These are phyloP conservation scores for Albifimbria verrucaria DNA, from an alignment of 2,329 filamentous ascomycete species.

Conservation along the genomic window DNA sequence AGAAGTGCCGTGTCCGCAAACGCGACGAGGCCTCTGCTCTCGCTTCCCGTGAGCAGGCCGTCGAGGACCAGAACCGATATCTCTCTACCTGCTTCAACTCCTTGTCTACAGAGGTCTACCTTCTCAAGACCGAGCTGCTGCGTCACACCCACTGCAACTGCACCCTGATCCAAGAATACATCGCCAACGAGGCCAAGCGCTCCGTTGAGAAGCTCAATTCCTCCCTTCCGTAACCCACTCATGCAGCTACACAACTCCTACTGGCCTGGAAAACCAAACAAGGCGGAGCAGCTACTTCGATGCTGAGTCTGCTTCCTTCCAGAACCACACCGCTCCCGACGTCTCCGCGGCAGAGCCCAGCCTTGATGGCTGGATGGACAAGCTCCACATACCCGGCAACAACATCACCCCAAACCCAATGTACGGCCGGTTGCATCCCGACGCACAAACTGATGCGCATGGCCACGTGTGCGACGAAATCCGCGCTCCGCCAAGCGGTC, in stretches of 20 bases:
- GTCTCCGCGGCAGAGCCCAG: neutral
- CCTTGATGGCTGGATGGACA: neutral
- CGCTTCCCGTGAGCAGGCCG: slow-evolving; percentile 21
- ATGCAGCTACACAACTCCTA: neutral
- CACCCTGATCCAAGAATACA: slow-evolving; percentile 26
- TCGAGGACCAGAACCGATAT: slow-evolving; percentile 26
- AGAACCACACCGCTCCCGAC: neutral
- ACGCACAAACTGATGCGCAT: no score
- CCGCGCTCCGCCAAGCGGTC: no score
- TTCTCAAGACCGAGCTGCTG: slow-evolving; percentile 25
- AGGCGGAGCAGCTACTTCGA: slow-evolving; percentile 6
- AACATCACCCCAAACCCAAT: no score
- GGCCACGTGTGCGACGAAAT: no score
- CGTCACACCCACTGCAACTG: slow-evolving; percentile 28
- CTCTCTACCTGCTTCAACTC: slow-evolving; percentile 22
- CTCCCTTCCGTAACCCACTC: neutral
- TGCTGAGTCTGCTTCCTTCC: neutral
- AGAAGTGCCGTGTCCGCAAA: slow-evolving; percentile 27
- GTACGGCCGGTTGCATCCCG: no score
- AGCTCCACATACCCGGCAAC: no score
- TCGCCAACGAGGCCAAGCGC: slow-evolving; percentile 25
- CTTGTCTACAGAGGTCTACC: slow-evolving; percentile 23
- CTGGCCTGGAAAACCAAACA: neutral
- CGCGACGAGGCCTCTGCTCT: slow-evolving; percentile 26
- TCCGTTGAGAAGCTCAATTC: slow-evolving; percentile 19